A percentile compares a stretch with the other conserved stretches of the same genome.
Evolutionary conservation across 768 basidiomycete genomes (phyloP).

Genomic region (Steccherinum ochraceum): DNA sequence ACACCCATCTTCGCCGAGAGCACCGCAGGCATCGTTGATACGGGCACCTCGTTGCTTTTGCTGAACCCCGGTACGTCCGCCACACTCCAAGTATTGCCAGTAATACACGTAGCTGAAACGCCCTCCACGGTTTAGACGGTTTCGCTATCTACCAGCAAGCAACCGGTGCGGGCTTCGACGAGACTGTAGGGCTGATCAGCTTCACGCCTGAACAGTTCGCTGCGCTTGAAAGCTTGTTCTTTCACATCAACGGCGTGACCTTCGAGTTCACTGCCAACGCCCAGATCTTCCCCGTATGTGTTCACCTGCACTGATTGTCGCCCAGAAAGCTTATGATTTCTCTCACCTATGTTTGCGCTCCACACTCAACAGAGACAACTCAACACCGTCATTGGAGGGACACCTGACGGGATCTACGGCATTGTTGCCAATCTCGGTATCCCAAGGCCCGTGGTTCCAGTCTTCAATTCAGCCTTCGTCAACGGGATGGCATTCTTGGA

Average conservation of each 20-base stretch:
- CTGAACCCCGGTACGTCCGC: slow-evolving; percentile 21
- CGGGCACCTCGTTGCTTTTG: slow-evolving; percentile 28
- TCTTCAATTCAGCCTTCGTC: slow-evolving; percentile 21
- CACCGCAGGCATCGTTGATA: slow-evolving; percentile 30
- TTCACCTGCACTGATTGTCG: too few relatives aligned
- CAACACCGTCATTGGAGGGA: slow-evolving; percentile 9
- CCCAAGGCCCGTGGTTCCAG: slow-evolving; percentile 47
- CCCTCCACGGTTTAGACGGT: slow-evolving; percentile 27
- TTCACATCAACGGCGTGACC: slow-evolving; percentile 33
- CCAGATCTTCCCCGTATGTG: slow-evolving; percentile 26
- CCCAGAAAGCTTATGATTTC: not conserved
- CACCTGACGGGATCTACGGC: slow-evolving; percentile 4
- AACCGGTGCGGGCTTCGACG: slow-evolving; percentile 43
- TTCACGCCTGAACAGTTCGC: slow-evolving; percentile 39
- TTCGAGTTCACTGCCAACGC: slow-evolving; percentile 32
- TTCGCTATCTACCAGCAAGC: slow-evolving; percentile 44
- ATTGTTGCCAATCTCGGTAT: slow-evolving; percentile 8
- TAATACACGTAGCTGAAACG: not conserved
- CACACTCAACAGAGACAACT: slow-evolving; percentile 2
- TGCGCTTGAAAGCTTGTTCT: slow-evolving; percentile 41
- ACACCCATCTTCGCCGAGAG: slow-evolving; percentile 19
- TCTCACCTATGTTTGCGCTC: not conserved
- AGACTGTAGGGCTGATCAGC: slow-evolving; percentile 45
- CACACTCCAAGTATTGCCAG: not conserved
- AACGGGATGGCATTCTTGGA: slow-evolving; percentile 12